phyloP scores from a whole-genome alignment of 306 rosid genomes.

The Dalbergia cochinchinensis region DNA sequence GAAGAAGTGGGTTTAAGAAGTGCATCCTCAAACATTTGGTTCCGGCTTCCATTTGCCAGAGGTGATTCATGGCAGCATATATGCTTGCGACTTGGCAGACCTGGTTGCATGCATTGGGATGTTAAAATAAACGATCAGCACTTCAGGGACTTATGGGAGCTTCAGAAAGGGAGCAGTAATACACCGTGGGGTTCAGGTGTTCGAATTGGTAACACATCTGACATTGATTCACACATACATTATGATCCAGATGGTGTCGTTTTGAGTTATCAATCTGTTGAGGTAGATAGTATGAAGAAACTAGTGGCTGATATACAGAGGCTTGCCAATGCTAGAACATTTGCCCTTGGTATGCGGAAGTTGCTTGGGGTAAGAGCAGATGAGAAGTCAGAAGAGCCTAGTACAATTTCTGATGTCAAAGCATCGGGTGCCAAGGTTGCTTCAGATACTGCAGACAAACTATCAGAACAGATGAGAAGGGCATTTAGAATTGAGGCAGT shows the following conservation, averaged over 20 bases:
- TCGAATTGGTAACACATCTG: constrained; percentile 94
- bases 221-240: constrained; percentile 93
- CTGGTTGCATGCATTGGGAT: constrained; percentile 98
- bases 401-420: constrained; percentile 66
- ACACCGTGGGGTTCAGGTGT: constrained; percentile 98
- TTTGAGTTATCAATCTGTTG: constrained; percentile 91
- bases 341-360: constrained; percentile 94
- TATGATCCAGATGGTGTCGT: constrained; percentile 99
- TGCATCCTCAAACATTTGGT: constrained; percentile 95
- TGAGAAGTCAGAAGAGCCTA: constrained; percentile 82
- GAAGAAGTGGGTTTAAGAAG: constrained; percentile 91
- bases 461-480: constrained; percentile 91
- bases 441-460: constrained; percentile 74
- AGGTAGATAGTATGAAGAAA: constrained; percentile 88
- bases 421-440: constrained; percentile 65
- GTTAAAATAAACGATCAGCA: constrained; percentile 97
- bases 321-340: constrained; percentile 95
- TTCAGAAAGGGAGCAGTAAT: constrained; percentile 83
- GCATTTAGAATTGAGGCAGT: constrained; percentile 98
- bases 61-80: constrained; percentile 95
- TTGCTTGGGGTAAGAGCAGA: constrained; percentile 87
- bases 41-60: constrained; percentile 87
- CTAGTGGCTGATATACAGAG: constrained; percentile 92
- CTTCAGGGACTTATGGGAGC: constrained; percentile 97
- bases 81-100: constrained; percentile 96